These are phyloP conservation scores for Amoeboaphelidium occidentale DNA, from an alignment of 371 early-diverging fungal species.

Conservation along the genomic window DNA sequence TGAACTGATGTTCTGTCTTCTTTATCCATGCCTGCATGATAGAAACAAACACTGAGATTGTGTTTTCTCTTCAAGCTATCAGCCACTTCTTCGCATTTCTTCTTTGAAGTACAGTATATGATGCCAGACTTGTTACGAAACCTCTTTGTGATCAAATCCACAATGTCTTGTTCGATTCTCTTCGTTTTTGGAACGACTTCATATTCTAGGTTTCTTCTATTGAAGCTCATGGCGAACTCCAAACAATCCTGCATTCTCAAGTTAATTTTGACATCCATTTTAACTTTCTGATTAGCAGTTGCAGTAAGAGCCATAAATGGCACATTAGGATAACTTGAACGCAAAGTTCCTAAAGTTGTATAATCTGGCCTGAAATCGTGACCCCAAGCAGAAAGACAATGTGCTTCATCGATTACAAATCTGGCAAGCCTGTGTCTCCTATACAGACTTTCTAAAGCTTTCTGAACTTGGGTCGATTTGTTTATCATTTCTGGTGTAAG, in stretches of 20 bases:
- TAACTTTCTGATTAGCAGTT: constrained; percentile 82
- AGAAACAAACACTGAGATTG: constrained; percentile 33
- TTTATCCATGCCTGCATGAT: constrained; percentile 86
- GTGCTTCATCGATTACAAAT: constrained; percentile 97
- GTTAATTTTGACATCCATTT: constrained; percentile 21
- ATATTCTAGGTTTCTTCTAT: constrained; percentile 61
- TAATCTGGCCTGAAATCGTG: constrained; percentile 69
- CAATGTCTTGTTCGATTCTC: constrained; percentile 39
- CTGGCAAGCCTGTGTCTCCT: constrained; percentile 31
- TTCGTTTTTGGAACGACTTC: constrained; percentile 37
- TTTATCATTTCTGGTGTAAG: constrained; percentile 87
- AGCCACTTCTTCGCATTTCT: constrained; percentile 70
- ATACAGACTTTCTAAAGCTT: constrained; percentile 28
- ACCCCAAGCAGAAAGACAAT: constrained; percentile 95
- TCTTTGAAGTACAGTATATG: constrained; percentile 78
- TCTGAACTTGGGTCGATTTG: constrained; percentile 35
- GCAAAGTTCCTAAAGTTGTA: constrained; percentile 8
- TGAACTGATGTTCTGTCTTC: constrained; percentile 66
- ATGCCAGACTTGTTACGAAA: constrained; percentile 70
- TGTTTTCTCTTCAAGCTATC: constrained; percentile 24
- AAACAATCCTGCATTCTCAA: constrained; percentile 39
- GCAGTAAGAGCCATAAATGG: constrained; percentile 97
- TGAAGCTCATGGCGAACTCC: constrained; percentile 63
- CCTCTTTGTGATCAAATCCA: constrained; percentile 37
- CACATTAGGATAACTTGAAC: constrained; percentile 36